A percentile compares a stretch with the other conserved stretches of the same genome.
These are phyloP conservation scores for Thielaviopsis musarum DNA, from an alignment of 2,329 filamentous ascomycete species.

Conservation along the genomic window DNA sequence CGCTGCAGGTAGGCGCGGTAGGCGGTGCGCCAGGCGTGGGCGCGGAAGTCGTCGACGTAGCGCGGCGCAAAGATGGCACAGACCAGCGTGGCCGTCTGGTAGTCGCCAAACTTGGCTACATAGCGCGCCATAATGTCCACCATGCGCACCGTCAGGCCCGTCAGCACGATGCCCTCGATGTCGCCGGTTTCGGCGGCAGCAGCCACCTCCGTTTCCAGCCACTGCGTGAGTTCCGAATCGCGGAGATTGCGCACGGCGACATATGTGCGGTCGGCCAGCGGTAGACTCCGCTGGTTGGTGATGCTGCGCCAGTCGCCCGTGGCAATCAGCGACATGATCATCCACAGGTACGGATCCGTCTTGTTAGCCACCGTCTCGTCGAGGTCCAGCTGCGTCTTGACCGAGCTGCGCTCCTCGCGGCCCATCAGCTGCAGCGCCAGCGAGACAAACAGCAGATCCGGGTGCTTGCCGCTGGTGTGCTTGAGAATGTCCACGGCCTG, in stretches of 20 bases:
- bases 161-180: constrained; percentile 61
- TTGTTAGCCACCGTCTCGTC: constrained; percentile 43
- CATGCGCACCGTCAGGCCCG: constrained; percentile 54
- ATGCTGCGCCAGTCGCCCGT: constrained; percentile 62
- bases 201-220: constrained; percentile 49
- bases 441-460: constrained; percentile 51
- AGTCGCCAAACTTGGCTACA: constrained; percentile 57
- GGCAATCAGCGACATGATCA: constrained; percentile 61
- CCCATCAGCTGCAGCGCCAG: constrained; percentile 48
- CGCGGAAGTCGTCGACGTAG: constrained; percentile 63
- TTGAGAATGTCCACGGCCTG: constrained; percentile 56
- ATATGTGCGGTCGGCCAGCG: constrained; percentile 56
- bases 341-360: constrained; percentile 63
- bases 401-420: constrained; percentile 25
- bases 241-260: constrained; percentile 52
- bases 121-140: constrained; percentile 64
- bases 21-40: constrained; percentile 52
- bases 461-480: constrained; percentile 42
- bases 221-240: constrained; percentile 45
- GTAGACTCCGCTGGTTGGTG: constrained; percentile 54
- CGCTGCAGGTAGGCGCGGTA: constrained; percentile 58
- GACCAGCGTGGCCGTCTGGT: constrained; percentile 63
- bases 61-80: constrained; percentile 57
- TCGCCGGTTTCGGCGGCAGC: constrained; percentile 36
- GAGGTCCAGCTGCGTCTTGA: constrained; percentile 37